phyloP scores from a whole-genome alignment of 2,329 filamentous ascomycete genomes.

The Tolypocladium endophyticum region DNA sequence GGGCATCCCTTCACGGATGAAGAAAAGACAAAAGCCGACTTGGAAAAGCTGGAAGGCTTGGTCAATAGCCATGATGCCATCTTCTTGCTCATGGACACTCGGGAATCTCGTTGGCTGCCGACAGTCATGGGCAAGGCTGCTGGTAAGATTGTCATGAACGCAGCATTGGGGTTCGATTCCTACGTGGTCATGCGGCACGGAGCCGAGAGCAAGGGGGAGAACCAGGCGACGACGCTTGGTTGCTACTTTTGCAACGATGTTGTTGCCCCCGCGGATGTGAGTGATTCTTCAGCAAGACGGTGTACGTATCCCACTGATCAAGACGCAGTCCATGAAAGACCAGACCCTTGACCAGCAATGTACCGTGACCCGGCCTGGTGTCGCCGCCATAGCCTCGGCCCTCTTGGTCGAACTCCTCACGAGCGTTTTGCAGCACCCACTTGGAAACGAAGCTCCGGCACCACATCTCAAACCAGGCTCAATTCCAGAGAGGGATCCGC shows the following conservation, averaged over 20 bases:
- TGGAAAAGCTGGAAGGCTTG: constrained; percentile 61
- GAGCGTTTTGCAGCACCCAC: constrained; percentile 78
- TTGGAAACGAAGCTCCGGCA: constrained; percentile 52
- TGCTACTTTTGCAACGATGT: constrained; percentile 99
- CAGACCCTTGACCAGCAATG: constrained; percentile 96
- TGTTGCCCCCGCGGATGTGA: constrained; percentile 83
- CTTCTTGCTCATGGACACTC: constrained; percentile 94
- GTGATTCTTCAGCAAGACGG: constrained; percentile 19
- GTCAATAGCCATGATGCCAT: constrained; percentile 82
- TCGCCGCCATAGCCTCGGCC: constrained; percentile 85
- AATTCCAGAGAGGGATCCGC: constrained; percentile 42
- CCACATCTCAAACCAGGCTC: constrained; percentile 30
- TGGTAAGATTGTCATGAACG: constrained; percentile 93
- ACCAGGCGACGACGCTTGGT: constrained; percentile 62
- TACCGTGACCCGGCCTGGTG: constrained; percentile 87
- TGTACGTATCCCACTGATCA: background rate
- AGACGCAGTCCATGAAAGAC: constrained; percentile 74
- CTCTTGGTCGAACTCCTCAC: constrained; percentile 83
- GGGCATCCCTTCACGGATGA: constrained; percentile 78
- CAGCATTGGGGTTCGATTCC: constrained; percentile 89
- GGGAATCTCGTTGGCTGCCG: constrained; percentile 90
- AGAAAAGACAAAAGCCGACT: constrained; percentile 59
- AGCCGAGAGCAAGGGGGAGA: constrained; percentile 44
- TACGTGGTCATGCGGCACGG: constrained; percentile 97
- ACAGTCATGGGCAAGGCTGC: constrained; percentile 91